Base-by-base conservation (phyloP, 73 alveolate species). In the Blepharisma stoltei region DNA sequence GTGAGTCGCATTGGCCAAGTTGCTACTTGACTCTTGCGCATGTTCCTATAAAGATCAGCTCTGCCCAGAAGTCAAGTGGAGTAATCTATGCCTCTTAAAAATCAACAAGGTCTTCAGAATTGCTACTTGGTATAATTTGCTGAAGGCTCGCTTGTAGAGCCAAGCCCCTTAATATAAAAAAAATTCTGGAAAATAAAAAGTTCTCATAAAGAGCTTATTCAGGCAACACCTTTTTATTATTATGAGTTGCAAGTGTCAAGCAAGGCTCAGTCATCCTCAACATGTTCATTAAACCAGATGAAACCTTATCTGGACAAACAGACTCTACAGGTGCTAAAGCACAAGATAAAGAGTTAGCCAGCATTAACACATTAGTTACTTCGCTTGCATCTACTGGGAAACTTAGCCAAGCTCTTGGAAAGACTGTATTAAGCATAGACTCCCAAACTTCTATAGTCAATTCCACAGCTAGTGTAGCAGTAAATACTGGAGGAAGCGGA, bases 241-340 rank as follows among this genome's bases (percentile, higher is more conserved):
- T n/a, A n/a, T n/a, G 78, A 66, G 76, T 86, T 4, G 93, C 81
- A n/a, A 60, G 23, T 25, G 73, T 60, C 18, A n/a, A 25, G 38
- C 73, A 60, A 60, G 73, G 73, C 14, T 60, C 73, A 20, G 23
- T 25, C 11, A 60, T 60, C 11, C 23, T 60, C 14, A 38, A 60
- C 23, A 60, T 60, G 14, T n/a, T 14, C 3, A 60, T 60, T 60
- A 14, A 8, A 3, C 37, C 45, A 18, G 73, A 60, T n/a, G 46
- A n/a, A 9, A 60, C 73, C 14, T n/a, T 20, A 9, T 1, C 14
- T 60, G 11, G 18, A 5, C 45, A 14, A 14, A 60, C 38, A 8
- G 49, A 20, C 23, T 9, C 14, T 18, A 25, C 49, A 20, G 23
- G 14, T 9, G 73, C 14, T 60, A n/a, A 60, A 60, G 46, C 23